Conservation (phyloP, 768 basidiomycete species). For the Tricholoma flavovirens region DNA sequence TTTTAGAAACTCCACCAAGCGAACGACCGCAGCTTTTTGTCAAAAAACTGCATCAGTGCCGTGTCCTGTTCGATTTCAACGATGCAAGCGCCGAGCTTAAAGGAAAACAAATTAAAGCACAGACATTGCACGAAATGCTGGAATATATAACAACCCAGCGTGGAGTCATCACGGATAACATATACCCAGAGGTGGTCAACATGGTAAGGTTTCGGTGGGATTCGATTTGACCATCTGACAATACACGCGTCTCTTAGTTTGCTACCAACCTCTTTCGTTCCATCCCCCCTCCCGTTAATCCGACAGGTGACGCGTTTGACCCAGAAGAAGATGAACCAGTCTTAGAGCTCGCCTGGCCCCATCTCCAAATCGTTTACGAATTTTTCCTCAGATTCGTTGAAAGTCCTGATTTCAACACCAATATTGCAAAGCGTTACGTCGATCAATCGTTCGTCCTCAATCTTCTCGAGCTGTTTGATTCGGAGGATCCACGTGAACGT, state of each 20-base stretch:
- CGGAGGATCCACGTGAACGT: slow-evolving; percentile 96
- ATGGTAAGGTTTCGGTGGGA: slow-evolving; percentile 60
- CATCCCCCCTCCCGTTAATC: slow-evolving; percentile 99
- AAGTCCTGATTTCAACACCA: slow-evolving; percentile 96
- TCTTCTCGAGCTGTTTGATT: slow-evolving; percentile 96
- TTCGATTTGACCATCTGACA: slow-evolving; percentile 1
- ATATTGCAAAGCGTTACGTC: slow-evolving; percentile 94
- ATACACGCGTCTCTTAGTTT: slow-evolving; percentile 53
- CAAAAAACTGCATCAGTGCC: slow-evolving; percentile 93
- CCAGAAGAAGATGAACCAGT: slow-evolving; percentile 99
- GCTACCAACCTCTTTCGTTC: slow-evolving; percentile 97
- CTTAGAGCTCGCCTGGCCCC: slow-evolving; percentile 98
- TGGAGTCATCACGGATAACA: slow-evolving; percentile 89
- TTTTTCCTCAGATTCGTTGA: slow-evolving; percentile 99
- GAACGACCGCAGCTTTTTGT: slow-evolving; percentile 91
- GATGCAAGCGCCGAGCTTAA: slow-evolving; percentile 93
- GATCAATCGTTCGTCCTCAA: slow-evolving; percentile 95
- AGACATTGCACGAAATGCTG: slow-evolving; percentile 96
- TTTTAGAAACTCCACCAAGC: slow-evolving; percentile 75
- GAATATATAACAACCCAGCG: slow-evolving; percentile 98
- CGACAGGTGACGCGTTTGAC: slow-evolving; percentile 96
- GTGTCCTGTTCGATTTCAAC: slow-evolving; percentile 97
- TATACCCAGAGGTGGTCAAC: slow-evolving; percentile 98
- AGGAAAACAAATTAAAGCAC: slow-evolving; percentile 98
- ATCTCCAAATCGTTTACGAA: slow-evolving; percentile 98